phyloP scores from a whole-genome alignment of 768 basidiomycete genomes.

The Termitomyces sp. region DNA sequence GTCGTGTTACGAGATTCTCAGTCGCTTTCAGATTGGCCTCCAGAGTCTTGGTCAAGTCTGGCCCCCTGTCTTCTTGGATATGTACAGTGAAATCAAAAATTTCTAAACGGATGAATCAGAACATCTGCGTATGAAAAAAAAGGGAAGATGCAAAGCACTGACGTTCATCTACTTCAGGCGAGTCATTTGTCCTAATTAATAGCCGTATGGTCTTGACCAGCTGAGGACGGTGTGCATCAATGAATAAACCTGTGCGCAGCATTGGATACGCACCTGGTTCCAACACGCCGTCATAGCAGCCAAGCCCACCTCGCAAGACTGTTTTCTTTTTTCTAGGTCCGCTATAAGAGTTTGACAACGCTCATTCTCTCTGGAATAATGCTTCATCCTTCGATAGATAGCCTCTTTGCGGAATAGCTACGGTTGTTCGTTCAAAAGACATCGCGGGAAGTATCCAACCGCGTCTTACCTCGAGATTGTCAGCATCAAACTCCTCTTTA shows the following conservation, averaged over 20 bases:
- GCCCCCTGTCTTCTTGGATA: slow-evolving; percentile 28
- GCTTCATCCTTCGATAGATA: slow-evolving; percentile 77
- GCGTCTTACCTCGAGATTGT: slow-evolving; percentile 58
- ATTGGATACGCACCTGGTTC: slow-evolving; percentile 50
- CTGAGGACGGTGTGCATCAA: slow-evolving; percentile 25
- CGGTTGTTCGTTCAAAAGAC: slow-evolving; percentile 12
- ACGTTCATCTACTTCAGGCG: slow-evolving; percentile 33
- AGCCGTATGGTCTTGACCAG: slow-evolving; percentile 62
- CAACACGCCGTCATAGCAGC: slow-evolving; percentile 76
- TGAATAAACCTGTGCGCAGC: slow-evolving; percentile 1
- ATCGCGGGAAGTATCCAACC: slow-evolving; percentile 9
- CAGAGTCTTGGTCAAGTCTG: slow-evolving; percentile 38
- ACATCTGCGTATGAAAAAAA: background rate
- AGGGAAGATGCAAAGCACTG: slow-evolving; percentile 33
- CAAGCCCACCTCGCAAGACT: slow-evolving; percentile 63
- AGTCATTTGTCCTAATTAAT: slow-evolving; percentile 46
- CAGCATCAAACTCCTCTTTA: slow-evolving; percentile 42
- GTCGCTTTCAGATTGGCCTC: slow-evolving; percentile 54
- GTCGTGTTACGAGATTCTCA: slow-evolving; percentile 49
- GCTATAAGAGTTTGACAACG: slow-evolving; percentile 55
- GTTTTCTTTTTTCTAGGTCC: slow-evolving; percentile 61
- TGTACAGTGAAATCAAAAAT: slow-evolving; percentile 42
- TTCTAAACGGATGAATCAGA: slow-evolving; percentile 22
- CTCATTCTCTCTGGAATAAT: slow-evolving; percentile 73
- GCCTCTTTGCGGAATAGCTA: slow-evolving; percentile 87